Base-by-base conservation (phyloP, 768 basidiomycete genomes). In the Candolleomyces eurysporus region DNA sequence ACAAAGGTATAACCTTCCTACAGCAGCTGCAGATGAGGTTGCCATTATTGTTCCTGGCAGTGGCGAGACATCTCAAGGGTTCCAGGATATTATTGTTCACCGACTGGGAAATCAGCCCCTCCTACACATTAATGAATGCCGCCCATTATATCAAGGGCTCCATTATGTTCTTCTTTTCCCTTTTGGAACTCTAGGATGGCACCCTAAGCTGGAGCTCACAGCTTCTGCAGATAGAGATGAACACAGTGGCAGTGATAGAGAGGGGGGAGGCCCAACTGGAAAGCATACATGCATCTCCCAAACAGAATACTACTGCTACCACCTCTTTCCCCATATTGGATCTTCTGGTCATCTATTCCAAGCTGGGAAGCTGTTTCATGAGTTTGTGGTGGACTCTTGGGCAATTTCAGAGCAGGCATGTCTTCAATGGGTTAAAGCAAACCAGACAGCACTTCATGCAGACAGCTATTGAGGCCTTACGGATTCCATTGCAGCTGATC, bases 131-230 rank as follows among this genome's bases (percentile, higher is more conserved):
- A 71, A 56, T 61, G 71, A 82, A 2, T 55, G 66, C 0, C 66
- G 77, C 60, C 69, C 74, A 4, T 52, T 65, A 0, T 84, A 82
- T 63, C 32, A 63, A 0, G 63, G 78, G 0, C 67, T 82, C 0
- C 75, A 80, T 14, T 82, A 80, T 76, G 73, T 78, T 0, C 63
- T 84, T 0, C 68, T 83, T 2, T 82, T 82, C 69, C 76, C 80
- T 4, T 17, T 51, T 46, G 78, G 78, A 2, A 64, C 76, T 16
- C 52, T 64, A 48, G 80, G 79, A 3, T 83, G 75, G 79, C 75
- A 82, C 70, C 81, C 79, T 45, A 69, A 73, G 5, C 81, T 84
- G 9, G 48, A 49, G 19, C 19, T 49, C 19, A 49, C 48, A 16
- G 19, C 48, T 16, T 19, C 48, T 49, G 48, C 19, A 10, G 19